Percentiles rank a stretch among this genome's conserved stretches.
These are phyloP conservation scores for Datisca glomerata DNA, from an alignment of 306 rosid genomes.

Conservation along the genomic window DNA sequence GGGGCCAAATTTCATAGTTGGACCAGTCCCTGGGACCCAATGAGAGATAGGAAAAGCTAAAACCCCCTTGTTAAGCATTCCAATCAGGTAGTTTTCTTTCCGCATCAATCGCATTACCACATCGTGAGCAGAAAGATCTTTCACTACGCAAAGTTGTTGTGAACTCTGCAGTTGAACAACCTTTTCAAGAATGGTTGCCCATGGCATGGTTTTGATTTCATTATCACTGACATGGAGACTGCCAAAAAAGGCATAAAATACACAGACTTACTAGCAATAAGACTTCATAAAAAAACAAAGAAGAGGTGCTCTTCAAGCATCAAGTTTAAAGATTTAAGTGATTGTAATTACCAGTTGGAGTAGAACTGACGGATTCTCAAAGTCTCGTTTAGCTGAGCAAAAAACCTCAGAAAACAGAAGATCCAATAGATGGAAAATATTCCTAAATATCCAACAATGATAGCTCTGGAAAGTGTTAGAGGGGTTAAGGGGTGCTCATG, in stretches of 20 bases:
- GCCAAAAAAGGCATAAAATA: conserved; percentile 20
- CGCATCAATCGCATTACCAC: conserved; percentile 93
- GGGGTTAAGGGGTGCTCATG: conserved; percentile 75
- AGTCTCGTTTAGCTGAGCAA: conserved; percentile 65
- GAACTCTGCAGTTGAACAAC: conserved; percentile 65
- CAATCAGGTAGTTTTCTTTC: conserved; percentile 89
- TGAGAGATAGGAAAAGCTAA: conserved; percentile 84
- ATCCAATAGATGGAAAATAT: conserved; percentile 81
- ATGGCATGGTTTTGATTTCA: conserved; percentile 88
- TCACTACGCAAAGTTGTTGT: conserved; percentile 67
- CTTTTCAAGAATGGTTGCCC: conserved; percentile 84
- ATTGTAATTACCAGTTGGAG: conserved; percentile 43
- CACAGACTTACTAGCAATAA: neutral
- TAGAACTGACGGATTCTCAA: conserved; percentile 71
- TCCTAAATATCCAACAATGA: conserved; percentile 79
- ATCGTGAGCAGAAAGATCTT: conserved; percentile 87
- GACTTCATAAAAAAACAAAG: conserved; percentile 2
- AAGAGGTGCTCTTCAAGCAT: no score
- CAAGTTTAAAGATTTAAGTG: no score
- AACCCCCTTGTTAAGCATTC: conserved; percentile 90
- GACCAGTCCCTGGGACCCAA: conserved; percentile 91
- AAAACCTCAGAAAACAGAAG: conserved; percentile 85
- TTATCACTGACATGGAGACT: conserved; percentile 77
- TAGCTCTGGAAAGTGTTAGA: conserved; percentile 51
- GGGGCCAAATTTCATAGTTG: conserved; percentile 37